Conservation (phyloP, 768 basidiomycete genomes). For the Melanogaster broomeanus region DNA sequence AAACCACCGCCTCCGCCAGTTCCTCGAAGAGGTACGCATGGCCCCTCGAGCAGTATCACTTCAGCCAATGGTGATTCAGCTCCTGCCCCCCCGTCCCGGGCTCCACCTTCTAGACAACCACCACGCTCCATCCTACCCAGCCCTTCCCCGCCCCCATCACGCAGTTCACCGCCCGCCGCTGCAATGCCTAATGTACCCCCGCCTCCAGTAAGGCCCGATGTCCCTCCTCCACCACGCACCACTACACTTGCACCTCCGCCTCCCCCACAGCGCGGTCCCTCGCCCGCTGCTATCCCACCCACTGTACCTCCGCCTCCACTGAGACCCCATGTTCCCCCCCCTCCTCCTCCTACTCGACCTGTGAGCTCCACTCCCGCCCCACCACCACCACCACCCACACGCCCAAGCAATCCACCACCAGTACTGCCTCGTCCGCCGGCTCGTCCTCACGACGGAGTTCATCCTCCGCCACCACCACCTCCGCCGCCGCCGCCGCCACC, state of each 20-base stretch:
- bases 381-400: constrained; percentile 31
- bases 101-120: constrained; percentile 35
- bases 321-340: constrained; percentile 25
- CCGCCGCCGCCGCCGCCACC: constrained; percentile 41
- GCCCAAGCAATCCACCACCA: constrained; percentile 28
- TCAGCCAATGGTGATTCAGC: constrained; percentile 20
- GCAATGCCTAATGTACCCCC: constrained; percentile 27
- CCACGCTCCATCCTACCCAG: constrained; percentile 15
- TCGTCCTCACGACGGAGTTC: constrained; percentile 19
- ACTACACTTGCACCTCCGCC: constrained; percentile 36
- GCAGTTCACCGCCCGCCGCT: constrained; percentile 28
- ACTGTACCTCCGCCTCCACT: constrained; percentile 32
- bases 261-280: constrained; percentile 34
- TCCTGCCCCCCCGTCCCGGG: constrained; percentile 36
- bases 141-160: constrained; percentile 25
- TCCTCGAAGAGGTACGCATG: constrained; percentile 32
- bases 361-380: constrained; percentile 32
- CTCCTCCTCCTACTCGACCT: constrained; percentile 39
- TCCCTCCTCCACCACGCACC: constrained; percentile 36
- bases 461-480: constrained; percentile 26
- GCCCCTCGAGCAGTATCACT: constrained; percentile 21
- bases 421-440: constrained; percentile 42
- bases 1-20: constrained; percentile 43
- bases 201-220: constrained; percentile 30
- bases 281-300: constrained; percentile 26